Evolutionary conservation across 805 yeast genomes (phyloP), one percentile per base, ranked within the genome.

Genomic region (Schwanniomyces pseudopolymorphus): DNA sequence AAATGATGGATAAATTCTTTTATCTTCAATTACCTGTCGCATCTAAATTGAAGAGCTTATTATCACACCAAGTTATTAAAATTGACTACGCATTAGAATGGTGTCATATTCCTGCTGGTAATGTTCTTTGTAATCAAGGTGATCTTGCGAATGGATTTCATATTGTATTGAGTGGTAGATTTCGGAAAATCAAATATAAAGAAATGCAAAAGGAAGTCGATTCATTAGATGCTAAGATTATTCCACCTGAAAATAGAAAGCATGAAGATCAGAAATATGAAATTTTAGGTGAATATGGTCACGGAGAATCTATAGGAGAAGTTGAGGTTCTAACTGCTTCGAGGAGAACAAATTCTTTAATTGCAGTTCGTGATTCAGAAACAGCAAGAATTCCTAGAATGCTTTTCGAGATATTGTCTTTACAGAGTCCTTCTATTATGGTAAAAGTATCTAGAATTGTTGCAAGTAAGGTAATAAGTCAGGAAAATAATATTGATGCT

Each of bases 261-360:
- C 16, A 47, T 25, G 26, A 39, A 36, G 46, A 37, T 17, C 45
- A 38, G 1, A 44, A 43, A 3, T 56, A 57, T 28, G 69, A 63
- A 28, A 69, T 82, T 1, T 55, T 84, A 13, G 87, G 86, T 2
- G 99, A 92, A 60, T 84, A 82, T 58, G 96, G 97, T 1, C 96
- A 90, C 63, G 97, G 97, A 5, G 95, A 89, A 56, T 87, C 96
- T 35, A 79, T 94, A 49, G 99, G 98, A 3, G 98, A 92, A 65
- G 85, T 94, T 7, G 99, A 92, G 63, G 97, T 92, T 3, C 73
- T 92, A 50, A 89, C 96, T 0, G 89, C 89, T 10, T 78, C 85
- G 9, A 77, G 83, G 46, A 78, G 95, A 60, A 77, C 81, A 3
- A 76, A 76, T 40, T 83, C 91, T 0, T 77, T 87, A 52, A 81